phyloP scores from a whole-genome alignment of 164 flowering plant species.

The Brasenia schreberi region DNA sequence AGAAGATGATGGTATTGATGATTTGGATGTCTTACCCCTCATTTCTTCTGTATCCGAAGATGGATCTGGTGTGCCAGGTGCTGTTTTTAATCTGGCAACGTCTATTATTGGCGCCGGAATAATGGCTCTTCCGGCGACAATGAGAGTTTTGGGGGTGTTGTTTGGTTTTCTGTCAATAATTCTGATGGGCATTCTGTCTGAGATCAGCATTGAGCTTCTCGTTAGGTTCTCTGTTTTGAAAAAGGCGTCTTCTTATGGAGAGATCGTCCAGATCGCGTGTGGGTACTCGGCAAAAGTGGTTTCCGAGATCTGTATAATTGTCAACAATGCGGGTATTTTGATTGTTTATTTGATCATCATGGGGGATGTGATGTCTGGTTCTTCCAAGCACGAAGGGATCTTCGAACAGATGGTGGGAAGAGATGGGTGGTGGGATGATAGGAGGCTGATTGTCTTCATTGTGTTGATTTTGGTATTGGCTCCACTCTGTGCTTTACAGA shows the following conservation, averaged over 20 bases:
- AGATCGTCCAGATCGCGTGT: conserved; percentile 66
- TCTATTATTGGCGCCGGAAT: conserved; percentile 93
- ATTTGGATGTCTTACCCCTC: conserved; percentile 34
- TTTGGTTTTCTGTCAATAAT: conserved; percentile 56
- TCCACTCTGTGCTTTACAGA: conserved; percentile 69
- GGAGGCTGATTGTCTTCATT: conserved; percentile 55
- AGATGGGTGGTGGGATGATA: conserved; percentile 75
- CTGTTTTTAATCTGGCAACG: conserved; percentile 85
- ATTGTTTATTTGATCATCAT: conserved; percentile 94
- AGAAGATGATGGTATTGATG: conserved; percentile 1
- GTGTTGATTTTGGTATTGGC: conserved; percentile 61
- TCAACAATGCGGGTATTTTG: conserved; percentile 89
- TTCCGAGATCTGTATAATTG: conserved; percentile 74
- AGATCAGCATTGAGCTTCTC: conserved; percentile 71
- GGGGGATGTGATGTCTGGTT: conserved; percentile 96
- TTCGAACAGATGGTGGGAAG: conserved; percentile 80
- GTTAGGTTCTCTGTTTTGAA: conserved; percentile 47
- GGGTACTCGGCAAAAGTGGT: conserved; percentile 56
- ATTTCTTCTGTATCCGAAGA: conserved; percentile 13
- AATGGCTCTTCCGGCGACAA: conserved; percentile 96
- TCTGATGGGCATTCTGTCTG: conserved; percentile 75
- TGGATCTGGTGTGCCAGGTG: conserved; percentile 63
- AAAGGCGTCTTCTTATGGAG: conserved; percentile 77
- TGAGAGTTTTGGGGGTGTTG: conserved; percentile 83
- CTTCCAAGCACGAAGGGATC: conserved; percentile 64